Conservation (phyloP, 345 rosid genomes). For the Gossypium herbaceum region DNA sequence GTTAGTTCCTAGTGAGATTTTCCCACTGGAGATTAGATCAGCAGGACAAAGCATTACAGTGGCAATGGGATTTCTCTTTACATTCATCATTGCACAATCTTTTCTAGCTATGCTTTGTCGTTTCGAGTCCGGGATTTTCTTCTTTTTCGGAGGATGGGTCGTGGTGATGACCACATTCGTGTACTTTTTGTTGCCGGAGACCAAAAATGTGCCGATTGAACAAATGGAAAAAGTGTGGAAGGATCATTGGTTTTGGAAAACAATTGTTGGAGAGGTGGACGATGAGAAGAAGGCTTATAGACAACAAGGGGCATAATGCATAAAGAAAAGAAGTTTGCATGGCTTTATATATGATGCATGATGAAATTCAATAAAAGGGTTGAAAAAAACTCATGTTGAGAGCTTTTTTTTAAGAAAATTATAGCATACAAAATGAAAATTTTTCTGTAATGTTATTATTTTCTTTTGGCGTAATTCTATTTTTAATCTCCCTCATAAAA, state of each 20-base stretch:
- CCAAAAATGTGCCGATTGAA: slow-evolving; percentile 51
- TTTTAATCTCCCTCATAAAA: no score
- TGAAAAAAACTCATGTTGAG: no score
- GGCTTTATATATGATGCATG: no score
- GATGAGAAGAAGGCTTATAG: background rate
- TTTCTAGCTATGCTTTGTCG: slow-evolving; percentile 54
- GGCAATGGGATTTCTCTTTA: slow-evolving; percentile 40
- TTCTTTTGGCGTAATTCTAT: no score
- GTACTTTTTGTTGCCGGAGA: slow-evolving; percentile 52
- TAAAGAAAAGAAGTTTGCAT: background rate
- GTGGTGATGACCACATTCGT: slow-evolving; percentile 44
- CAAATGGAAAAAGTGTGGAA: slow-evolving; percentile 55
- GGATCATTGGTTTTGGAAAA: slow-evolving; percentile 52
- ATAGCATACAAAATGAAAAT: no score
- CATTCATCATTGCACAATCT: slow-evolving; percentile 44
- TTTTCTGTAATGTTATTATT: no score
- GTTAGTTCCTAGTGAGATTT: slow-evolving; percentile 68
- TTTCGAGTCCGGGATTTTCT: slow-evolving; percentile 53
- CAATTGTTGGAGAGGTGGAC: slow-evolving; percentile 16
- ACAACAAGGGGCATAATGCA: background rate
- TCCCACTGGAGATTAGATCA: slow-evolving; percentile 47
- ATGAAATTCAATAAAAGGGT: no score
- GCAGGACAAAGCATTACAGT: slow-evolving; percentile 59
- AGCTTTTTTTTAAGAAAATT: no score
- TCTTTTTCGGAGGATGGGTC: slow-evolving; percentile 53